phyloP scores from a whole-genome alignment of 441 rosid genomes.

The Pelargonium fulgidum region DNA sequence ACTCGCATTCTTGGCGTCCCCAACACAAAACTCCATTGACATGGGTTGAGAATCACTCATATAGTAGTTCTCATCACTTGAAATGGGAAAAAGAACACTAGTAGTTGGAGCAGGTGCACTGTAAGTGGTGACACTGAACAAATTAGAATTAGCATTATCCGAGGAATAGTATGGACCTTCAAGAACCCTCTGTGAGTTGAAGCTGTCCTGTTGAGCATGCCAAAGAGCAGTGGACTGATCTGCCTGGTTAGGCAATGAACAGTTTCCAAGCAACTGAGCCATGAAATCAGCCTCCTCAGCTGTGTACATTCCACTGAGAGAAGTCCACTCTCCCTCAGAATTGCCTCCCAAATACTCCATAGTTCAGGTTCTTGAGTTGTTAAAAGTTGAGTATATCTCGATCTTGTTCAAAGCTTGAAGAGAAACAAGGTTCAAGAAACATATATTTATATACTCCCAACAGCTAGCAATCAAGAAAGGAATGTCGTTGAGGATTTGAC shows the following conservation, averaged over 20 bases:
- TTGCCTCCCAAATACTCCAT: slow-evolving; percentile 51
- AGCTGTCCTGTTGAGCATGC: slow-evolving; percentile 22
- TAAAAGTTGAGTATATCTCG: background rate
- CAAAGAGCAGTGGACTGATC: slow-evolving; percentile 27
- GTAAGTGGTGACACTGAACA: too few species aligned
- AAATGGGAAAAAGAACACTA: slow-evolving; percentile 16
- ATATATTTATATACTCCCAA: slow-evolving; percentile 20
- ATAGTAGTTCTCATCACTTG: slow-evolving; percentile 29
- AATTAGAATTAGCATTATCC: too few species aligned
- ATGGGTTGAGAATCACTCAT: slow-evolving; percentile 26
- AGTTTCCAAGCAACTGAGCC: slow-evolving; percentile 51
- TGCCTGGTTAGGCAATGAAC: slow-evolving; percentile 18
- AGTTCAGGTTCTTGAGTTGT: slow-evolving; percentile 2
- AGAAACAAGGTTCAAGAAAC: slow-evolving; percentile 14
- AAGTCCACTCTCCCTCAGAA: slow-evolving; percentile 54
- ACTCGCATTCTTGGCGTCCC: slow-evolving; percentile 29
- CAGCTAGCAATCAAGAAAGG: background rate
- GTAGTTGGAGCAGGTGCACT: slow-evolving; percentile 9
- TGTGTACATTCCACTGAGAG: slow-evolving; percentile 45
- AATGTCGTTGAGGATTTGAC: slow-evolving; percentile 26
- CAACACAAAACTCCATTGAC: slow-evolving; percentile 35
- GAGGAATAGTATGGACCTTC: too few species aligned
- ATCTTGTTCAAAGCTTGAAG: slow-evolving; percentile 19
- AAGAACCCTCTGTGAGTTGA: too few species aligned
- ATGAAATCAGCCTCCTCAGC: slow-evolving; percentile 68